phyloP scores from a whole-genome alignment of 2,329 filamentous ascomycete genomes.

The Canariomyces notabilis region DNA sequence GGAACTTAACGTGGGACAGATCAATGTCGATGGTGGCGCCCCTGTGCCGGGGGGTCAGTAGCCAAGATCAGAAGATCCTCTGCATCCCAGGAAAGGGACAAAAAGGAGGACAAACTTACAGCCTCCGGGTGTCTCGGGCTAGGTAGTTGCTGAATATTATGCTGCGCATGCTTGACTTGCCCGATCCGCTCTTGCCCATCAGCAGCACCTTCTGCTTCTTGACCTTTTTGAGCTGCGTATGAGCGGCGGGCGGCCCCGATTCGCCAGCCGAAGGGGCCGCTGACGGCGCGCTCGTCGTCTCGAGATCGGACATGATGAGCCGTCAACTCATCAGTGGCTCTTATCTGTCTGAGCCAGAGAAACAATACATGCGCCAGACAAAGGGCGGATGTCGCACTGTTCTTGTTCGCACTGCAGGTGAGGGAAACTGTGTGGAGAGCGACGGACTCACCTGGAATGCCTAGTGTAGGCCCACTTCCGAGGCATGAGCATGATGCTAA shows the following conservation, averaged over 20 bases:
- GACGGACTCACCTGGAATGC: too few relatives aligned
- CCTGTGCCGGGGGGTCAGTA: constrained; percentile 29
- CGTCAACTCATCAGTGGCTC: constrained; percentile 12
- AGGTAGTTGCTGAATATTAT: constrained; percentile 99
- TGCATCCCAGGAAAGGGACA: not conserved
- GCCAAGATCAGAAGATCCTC: not conserved
- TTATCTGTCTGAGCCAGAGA: not conserved
- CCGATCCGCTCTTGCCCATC: constrained; percentile 95
- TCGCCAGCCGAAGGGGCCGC: constrained; percentile 2
- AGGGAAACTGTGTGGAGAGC: too few relatives aligned
- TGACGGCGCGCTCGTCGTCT: constrained; percentile 11
- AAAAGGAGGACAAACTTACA: constrained; percentile 43
- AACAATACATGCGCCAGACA: not conserved
- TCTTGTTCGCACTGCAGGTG: too few relatives aligned
- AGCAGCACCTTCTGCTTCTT: constrained; percentile 85
- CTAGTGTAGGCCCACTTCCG: not conserved
- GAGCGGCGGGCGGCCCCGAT: constrained; percentile 4
- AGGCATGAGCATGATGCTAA: not conserved
- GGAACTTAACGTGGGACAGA: constrained; percentile 96
- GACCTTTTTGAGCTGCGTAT: constrained; percentile 50
- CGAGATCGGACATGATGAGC: constrained; percentile 19
- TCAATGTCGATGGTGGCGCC: constrained; percentile 98
- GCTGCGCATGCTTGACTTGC: constrained; percentile 96
- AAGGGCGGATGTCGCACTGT: too few relatives aligned
- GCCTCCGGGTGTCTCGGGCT: constrained; percentile 84